Evolutionary conservation across 2,329 filamentous ascomycete genomes (phyloP), one percentile per base, ranked within the genome.

Genomic region (Talaromyces sp.): DNA sequence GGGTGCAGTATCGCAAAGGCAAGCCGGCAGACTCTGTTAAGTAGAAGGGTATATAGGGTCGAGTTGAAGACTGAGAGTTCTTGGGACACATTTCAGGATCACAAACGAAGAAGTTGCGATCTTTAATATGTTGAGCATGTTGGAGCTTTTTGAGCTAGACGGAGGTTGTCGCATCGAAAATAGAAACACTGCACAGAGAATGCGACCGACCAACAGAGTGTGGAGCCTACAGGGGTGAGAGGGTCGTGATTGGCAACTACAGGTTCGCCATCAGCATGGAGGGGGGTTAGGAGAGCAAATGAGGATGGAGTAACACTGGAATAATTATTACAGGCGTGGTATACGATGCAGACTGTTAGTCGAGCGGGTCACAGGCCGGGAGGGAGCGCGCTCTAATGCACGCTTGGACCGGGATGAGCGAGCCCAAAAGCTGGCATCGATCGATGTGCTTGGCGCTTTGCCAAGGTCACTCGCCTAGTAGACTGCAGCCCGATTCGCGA

Each of bases 21-120:
- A 47, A 33, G 33, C 42, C 51, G 50, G 56, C 27, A 55, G 51
- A 44, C 30, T 27, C 33, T 57, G 31, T 23, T 53, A 14, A 16
- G n/a, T 44, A 16, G 27, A 56, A 42, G 16, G 6, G 18, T 10
- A 44, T 33, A 9, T 4, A 57, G 9, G 33, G n/a, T 6, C 9
- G 54, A 44, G 28, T 28, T 28, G 56, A 57, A 50, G 23, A 30
- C 36, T 18, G 6, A 40, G 31, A 40, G 27, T 18, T 28, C 5
- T 54, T 68, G 74, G 18, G 50, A n/a, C 34, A 40, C 31, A 60
- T 44, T 52, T 12, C 5, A 56, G 52, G 1, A 16, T 14, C 40
- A 40, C 30, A 57, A 57, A 42, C 40, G 59, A 57, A 57, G 59
- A 50, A 52, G n/a, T 44, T 30, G 34, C 27, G 40, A 57, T 57